Base-by-base conservation (phyloP, 75 land plant species). In the Picea sitchensis region DNA sequence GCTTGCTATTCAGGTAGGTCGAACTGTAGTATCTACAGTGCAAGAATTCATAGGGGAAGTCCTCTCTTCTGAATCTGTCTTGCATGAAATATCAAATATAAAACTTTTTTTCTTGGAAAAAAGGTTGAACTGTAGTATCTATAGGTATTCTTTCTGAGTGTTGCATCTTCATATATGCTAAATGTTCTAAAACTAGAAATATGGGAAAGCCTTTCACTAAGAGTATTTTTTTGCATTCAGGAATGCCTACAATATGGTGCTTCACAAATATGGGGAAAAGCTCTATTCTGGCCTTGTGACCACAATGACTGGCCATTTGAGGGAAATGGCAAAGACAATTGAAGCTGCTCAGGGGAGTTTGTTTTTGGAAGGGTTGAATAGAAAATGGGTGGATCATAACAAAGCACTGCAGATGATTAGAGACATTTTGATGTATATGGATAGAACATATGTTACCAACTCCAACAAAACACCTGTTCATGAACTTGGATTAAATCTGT, bases 381-480 rank as follows among this genome's bases (percentile, higher is more conserved):
- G 84, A 65, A 93, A 96, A 79, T 96, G 98, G 99, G 77, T 61
- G 14, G 99, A 96, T 38, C 98, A 96, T 78, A 96, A 96, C 78
- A 96, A 96, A 75, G 95, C 99, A 62, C 80, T 96, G 83, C 98
- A 96, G 59, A 96, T 96, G 99, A 95, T 96, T n/a, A 84, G 99
- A 51, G 99, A 96, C 84, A 96, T 96, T 86, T 77, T 96, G 61
- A 96, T 96, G 99, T 96, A 96, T 87, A 96, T 96, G 99, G 99
- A 96, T 81, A 83, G 99, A 64, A 96, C 99, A 5, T 96, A 84
- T 80, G 92, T 95, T 36, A 87, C 91, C 41, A 91, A 83, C 76
- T 79, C 78, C 32, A 86, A 85, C 72, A 92, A 90, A 78, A 91
- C 94, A 63, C 94, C 99, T 59, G 99, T 96, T 36, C 90, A 96